These are phyloP conservation scores for Scenedesmus sp. DNA, from an alignment of 163 green algal species.

Conservation along the genomic window DNA sequence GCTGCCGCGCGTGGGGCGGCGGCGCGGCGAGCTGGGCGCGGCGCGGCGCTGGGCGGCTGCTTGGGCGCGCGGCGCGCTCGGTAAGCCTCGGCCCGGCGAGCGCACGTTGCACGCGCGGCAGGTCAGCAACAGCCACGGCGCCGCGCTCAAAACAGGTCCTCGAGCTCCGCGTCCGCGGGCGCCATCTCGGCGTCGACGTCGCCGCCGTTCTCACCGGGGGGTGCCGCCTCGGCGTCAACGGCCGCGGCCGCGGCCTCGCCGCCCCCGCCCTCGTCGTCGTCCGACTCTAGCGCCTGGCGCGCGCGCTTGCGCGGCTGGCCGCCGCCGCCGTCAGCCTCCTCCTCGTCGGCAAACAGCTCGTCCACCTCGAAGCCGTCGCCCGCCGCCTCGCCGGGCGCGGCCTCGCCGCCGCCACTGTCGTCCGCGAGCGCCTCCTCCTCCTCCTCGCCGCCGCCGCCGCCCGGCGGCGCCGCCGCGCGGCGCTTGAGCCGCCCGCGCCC, in stretches of 20 bases:
- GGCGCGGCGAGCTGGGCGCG: no score
- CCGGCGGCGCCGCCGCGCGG: no score
- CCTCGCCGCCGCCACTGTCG: not conserved
- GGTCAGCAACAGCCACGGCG: no score
- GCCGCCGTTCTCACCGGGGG: not conserved
- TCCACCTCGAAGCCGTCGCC: slow-evolving; percentile 23
- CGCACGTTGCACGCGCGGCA: no score
- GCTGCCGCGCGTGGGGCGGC: no score
- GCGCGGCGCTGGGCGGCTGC: no score
- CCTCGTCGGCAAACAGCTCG: slow-evolving; percentile 34
- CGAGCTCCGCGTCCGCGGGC: slow-evolving; percentile 3
- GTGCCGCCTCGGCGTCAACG: not conserved
- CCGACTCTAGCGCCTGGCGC: slow-evolving; percentile 26
- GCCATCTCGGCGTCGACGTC: not conserved
- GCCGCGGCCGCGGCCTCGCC: not conserved
- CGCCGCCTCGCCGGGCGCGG: not conserved
- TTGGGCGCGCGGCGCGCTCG: no score
- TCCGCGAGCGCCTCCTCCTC: slow-evolving; percentile 3
- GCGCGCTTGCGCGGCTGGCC: slow-evolving; percentile 22
- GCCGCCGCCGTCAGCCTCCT: not conserved
- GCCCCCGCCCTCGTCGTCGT: slow-evolving; percentile 21
- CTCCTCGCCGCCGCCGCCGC: not conserved
- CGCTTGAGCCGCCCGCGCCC: not conserved
- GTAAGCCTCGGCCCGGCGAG: no score
- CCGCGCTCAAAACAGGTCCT: slow-evolving; percentile 7